A percentile compares a stretch with the other conserved stretches of the same genome.
Conservation (phyloP, 2,329 filamentous ascomycete genomes). For the Periglandula ipomoeae region DNA sequence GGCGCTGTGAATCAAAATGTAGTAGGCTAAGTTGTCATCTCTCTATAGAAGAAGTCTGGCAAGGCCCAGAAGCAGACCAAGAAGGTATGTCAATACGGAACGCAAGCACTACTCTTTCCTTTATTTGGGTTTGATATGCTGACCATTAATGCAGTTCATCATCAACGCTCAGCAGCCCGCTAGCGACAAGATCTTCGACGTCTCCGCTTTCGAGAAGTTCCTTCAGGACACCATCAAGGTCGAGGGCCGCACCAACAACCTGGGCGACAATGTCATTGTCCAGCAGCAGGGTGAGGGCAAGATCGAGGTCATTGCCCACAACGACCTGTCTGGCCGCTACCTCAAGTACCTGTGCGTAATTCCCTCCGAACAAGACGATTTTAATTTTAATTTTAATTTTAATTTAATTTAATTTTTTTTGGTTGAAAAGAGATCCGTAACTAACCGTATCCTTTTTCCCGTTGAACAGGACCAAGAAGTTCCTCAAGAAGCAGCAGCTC, state of each 20-base stretch:
- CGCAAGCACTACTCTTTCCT: too few species aligned
- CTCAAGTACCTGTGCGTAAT: slow-evolving; percentile 97
- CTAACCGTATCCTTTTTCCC: neutral
- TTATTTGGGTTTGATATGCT: neutral
- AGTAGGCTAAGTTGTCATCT: slow-evolving; percentile 87
- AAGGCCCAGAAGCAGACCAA: slow-evolving; percentile 75
- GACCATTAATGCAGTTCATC: slow-evolving; percentile 59
- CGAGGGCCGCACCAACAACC: slow-evolving; percentile 94
- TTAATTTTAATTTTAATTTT: too few species aligned
- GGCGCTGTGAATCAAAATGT: slow-evolving; percentile 37
- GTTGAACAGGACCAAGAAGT: slow-evolving; percentile 86
- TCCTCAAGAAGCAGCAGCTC: slow-evolving; percentile 99
- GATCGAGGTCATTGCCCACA: slow-evolving; percentile 96
- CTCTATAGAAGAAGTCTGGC: slow-evolving; percentile 51
- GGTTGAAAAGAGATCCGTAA: too few species aligned
- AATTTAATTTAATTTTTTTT: too few species aligned
- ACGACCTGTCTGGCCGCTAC: slow-evolving; percentile 96
- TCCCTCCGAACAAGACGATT: too few species aligned
- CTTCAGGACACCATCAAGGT: slow-evolving; percentile 99
- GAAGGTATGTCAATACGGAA: slow-evolving; percentile 58
- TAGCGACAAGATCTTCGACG: slow-evolving; percentile 99
- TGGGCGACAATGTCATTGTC: slow-evolving; percentile 88
- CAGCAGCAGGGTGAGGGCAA: slow-evolving; percentile 89
- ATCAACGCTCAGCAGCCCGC: slow-evolving; percentile 99
- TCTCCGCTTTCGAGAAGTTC: slow-evolving; percentile 99